Percentiles rank a stretch among this genome's conserved stretches.
Evolutionary conservation across 768 basidiomycete genomes (phyloP).

Genomic region (Suillus bovinus): DNA sequence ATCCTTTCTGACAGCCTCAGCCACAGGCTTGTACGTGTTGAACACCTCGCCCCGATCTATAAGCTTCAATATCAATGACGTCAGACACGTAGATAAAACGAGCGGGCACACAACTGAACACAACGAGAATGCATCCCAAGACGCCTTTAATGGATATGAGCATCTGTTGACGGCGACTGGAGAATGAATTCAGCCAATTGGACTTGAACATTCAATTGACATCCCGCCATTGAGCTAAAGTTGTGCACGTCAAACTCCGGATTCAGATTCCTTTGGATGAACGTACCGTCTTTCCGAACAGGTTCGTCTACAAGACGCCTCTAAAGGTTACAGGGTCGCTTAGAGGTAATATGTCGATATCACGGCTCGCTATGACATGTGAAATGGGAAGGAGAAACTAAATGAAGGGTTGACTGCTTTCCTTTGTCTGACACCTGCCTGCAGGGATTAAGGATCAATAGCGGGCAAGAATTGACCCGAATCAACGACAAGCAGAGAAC

Average conservation of each 20-base stretch:
- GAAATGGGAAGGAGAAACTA: background rate
- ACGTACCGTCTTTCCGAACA: background rate
- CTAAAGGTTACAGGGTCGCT: background rate
- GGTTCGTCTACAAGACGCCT: background rate
- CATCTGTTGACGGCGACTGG: background rate
- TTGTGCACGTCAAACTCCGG: background rate
- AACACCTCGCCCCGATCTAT: conserved; percentile 13
- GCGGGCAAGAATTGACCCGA: background rate
- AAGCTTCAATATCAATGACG: conserved; percentile 11
- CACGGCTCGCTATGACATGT: background rate
- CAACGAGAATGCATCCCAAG: background rate
- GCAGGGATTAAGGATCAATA: background rate
- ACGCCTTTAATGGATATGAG: background rate
- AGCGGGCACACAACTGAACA: conserved; percentile 22
- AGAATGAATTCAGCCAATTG: background rate
- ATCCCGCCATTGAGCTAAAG: background rate
- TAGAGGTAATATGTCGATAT: background rate
- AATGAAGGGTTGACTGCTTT: background rate
- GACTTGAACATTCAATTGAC: background rate
- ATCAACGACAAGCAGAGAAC: background rate
- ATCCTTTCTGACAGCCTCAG: conserved; percentile 4
- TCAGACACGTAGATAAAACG: conserved; percentile 19
- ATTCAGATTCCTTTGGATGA: background rate
- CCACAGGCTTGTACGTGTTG: background rate
- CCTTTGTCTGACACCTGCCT: background rate